Base-by-base conservation (phyloP, 2,329 filamentous ascomycete genomes). In the Hymenoscyphus salicellus region DNA sequence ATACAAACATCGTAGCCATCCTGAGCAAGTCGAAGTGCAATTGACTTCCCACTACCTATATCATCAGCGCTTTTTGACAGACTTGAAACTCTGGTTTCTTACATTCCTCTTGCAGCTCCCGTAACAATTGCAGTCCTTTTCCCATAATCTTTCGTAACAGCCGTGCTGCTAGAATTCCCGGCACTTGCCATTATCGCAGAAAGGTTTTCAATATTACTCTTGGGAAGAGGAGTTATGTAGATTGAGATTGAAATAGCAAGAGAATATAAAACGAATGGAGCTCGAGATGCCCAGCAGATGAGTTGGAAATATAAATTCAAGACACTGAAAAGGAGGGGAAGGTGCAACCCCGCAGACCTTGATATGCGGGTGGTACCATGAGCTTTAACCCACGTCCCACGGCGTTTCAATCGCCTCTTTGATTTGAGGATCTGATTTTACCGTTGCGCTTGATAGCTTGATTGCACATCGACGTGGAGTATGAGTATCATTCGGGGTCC, bases 1-100 rank as follows among this genome's bases (percentile, higher is more conserved):
- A 90, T 78, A 71, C 85, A 88, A 59, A 91, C 79, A 68, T 86
- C 80, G 76, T 89, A 90, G 62, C 87, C 87, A 66, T 90, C 88
- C 26, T 79, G 76, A 5, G 87, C 87, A 17, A 90, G 80, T 2
- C 87, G 84, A 7, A 88, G 76, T 20, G 86, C 87, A 61, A 89
- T 87, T 23, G 85, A 81, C 70, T 84, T 85, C 57, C 86, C 86
- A 68, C 86, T 87, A 23, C 43, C 7, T 17, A 63, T 10, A 17
- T 59, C 11, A 55, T 63, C 67, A 36, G 56, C 60, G 16, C 69
- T 16, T 71, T 69, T 49, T 73, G 73, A 58, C 14, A 55, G 28
- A 52, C 41, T 36, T 17, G 20, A 14, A 20, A 30, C n/a, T 16
- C 10, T 28, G 14, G 7, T 43, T 52, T 66, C 77, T 63, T 72